Conservation (phyloP, 352 stramenopile species). For the Pythium phragmitis region DNA sequence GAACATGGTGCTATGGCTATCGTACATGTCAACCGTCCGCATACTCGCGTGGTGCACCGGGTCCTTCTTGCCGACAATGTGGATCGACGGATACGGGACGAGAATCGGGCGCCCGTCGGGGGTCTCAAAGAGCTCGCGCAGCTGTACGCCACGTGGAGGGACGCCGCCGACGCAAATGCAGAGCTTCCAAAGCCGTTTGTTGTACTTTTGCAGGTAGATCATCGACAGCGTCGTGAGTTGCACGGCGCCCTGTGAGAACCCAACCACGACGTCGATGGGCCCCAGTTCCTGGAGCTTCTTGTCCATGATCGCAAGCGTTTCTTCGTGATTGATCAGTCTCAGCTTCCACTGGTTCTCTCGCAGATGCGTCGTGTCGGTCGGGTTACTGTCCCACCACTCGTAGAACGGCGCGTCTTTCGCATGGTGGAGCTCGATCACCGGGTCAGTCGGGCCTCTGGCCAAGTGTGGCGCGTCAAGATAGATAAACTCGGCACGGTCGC, state of each 20-base stretch:
- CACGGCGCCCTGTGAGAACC: constrained; percentile 58
- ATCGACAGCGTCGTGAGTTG: constrained; percentile 44
- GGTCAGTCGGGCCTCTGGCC: constrained; percentile 24
- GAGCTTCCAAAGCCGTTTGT: constrained; percentile 36
- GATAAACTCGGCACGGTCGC: constrained; percentile 30
- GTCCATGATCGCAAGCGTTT: constrained; percentile 42
- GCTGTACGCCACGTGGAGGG: constrained; percentile 33
- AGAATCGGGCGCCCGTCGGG: constrained; percentile 19
- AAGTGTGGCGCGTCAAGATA: constrained; percentile 30
- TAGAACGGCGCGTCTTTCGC: constrained; percentile 39
- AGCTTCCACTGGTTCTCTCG: constrained; percentile 28
- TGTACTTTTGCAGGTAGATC: constrained; percentile 35
- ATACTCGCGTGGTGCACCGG: constrained; percentile 29
- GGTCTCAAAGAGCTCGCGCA: constrained; percentile 38
- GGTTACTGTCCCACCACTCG: constrained; percentile 43
- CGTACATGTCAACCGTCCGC: constrained; percentile 37
- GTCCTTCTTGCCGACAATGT: constrained; percentile 45
- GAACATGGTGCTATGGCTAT: constrained; percentile 20
- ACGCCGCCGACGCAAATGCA: constrained; percentile 48
- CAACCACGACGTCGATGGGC: constrained; percentile 50
- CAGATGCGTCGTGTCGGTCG: constrained; percentile 20
- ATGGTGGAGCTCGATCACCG: constrained; percentile 22
- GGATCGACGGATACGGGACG: constrained; percentile 39
- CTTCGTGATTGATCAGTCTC: constrained; percentile 35
- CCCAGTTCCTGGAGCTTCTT: constrained; percentile 35